Evolutionary conservation across 352 stramenopile genomes (phyloP).

Genomic region (Pseudoperonospora humuli): DNA sequence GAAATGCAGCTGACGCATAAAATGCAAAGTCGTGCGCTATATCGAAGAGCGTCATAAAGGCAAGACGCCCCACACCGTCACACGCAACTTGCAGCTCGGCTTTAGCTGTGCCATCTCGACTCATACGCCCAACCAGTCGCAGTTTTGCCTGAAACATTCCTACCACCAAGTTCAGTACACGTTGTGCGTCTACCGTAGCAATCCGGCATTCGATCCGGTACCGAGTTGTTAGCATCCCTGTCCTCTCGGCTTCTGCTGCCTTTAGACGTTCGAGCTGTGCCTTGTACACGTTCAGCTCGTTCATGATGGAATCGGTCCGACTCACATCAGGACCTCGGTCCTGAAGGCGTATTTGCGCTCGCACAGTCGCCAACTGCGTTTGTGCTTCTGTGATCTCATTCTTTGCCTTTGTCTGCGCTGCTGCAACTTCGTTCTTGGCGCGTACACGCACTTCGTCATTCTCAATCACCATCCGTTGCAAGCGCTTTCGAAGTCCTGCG

Average conservation of each 20-base stretch:
- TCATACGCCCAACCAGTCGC: conserved; percentile 30
- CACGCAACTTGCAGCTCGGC: conserved; percentile 32
- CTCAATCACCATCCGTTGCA: conserved; percentile 78
- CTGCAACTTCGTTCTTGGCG: conserved; percentile 34
- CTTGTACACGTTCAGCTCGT: conserved; percentile 31
- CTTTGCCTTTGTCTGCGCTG: conserved; percentile 45
- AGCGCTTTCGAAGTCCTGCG: conserved; percentile 42
- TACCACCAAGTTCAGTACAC: conserved; percentile 41
- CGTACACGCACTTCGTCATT: conserved; percentile 60
- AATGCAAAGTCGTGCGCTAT: conserved; percentile 43
- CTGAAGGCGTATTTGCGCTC: conserved; percentile 50
- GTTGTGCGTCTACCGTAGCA: conserved; percentile 42
- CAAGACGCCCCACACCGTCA: conserved; percentile 49
- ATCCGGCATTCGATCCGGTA: conserved; percentile 50
- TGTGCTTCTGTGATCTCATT: conserved; percentile 40
- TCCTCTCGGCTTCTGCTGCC: conserved; percentile 45
- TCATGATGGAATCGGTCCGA: conserved; percentile 44
- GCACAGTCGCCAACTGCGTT: conserved; percentile 27
- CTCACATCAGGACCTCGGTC: conserved; percentile 47
- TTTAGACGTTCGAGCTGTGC: conserved; percentile 44
- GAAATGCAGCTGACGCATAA: conserved; percentile 47
- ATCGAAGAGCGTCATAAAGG: conserved; percentile 57
- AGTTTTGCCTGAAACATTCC: conserved; percentile 38
- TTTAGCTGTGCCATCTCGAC: conserved; percentile 7
- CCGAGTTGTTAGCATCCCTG: conserved; percentile 30